Conservation (phyloP, 441 rosid genomes). For the Aquilaria agallochum region DNA sequence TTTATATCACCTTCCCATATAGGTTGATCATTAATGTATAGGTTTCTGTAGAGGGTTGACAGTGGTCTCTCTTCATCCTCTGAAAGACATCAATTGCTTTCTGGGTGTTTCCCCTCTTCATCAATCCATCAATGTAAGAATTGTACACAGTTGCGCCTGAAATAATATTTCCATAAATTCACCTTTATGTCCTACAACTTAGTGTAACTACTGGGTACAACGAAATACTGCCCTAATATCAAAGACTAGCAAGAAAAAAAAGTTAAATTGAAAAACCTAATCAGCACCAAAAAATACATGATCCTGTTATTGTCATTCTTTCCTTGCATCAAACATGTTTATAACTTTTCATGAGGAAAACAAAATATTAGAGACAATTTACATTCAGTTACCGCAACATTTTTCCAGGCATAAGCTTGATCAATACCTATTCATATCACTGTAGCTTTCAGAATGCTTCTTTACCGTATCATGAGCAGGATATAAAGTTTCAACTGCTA, state of each 20-base stretch:
- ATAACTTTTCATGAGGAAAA: too few species aligned
- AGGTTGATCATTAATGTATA: slow-evolving; percentile 83
- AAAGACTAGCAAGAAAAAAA: not conserved
- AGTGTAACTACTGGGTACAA: not conserved
- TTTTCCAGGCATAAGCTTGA: too few species aligned
- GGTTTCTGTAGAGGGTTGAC: slow-evolving; percentile 68
- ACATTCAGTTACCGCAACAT: too few species aligned
- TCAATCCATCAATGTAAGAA: slow-evolving; percentile 78
- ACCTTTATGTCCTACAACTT: not conserved
- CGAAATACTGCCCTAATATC: not conserved
- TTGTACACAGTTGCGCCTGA: slow-evolving; percentile 76
- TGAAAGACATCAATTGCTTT: slow-evolving; percentile 64
- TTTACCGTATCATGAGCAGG: too few species aligned
- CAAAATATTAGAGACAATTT: too few species aligned
- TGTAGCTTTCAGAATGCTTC: too few species aligned
- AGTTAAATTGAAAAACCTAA: too few species aligned
- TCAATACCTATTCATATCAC: too few species aligned
- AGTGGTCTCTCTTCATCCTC: slow-evolving; percentile 68
- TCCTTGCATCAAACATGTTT: too few species aligned
- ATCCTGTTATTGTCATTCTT: too few species aligned
- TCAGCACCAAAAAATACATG: too few species aligned
- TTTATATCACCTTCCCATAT: slow-evolving; percentile 68
- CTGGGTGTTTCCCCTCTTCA: slow-evolving; percentile 58
- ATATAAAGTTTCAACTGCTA: too few species aligned
- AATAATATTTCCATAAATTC: slow-evolving; percentile 3